Evolutionary conservation across 495 filamentous ascomycete genomes (phyloP).

Genomic region (Daldinia caldariorum): DNA sequence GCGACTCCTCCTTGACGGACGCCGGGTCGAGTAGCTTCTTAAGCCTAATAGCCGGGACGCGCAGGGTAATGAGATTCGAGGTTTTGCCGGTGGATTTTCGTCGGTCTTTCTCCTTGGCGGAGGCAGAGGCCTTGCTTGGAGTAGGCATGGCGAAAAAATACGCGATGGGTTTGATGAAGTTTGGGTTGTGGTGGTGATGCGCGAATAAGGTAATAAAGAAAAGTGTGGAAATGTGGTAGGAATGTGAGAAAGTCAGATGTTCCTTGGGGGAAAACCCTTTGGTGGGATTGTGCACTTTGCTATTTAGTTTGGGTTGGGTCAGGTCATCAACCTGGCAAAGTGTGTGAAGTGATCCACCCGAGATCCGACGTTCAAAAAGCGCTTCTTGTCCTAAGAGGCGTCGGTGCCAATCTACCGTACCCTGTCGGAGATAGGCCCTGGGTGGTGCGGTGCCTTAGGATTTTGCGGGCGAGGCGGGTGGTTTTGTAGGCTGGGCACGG

Average conservation of each 20-base stretch:
- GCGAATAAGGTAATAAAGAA: constrained; percentile 28
- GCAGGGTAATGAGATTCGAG: constrained; percentile 51
- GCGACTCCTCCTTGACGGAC: constrained; percentile 56
- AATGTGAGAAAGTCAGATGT: constrained; percentile 26
- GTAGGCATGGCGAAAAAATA: constrained; percentile 49
- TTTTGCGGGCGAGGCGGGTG: constrained; percentile 4
- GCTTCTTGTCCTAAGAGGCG: constrained; percentile 30
- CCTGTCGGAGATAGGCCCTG: constrained; percentile 9
- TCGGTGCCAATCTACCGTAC: constrained; percentile 19
- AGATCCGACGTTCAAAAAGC: constrained; percentile 25
- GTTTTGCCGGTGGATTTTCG: constrained; percentile 53
- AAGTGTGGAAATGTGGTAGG: constrained; percentile 22
- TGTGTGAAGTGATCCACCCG: constrained; percentile 44
- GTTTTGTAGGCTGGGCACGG: neutral
- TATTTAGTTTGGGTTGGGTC: constrained; percentile 40
- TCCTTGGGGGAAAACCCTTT: constrained; percentile 24
- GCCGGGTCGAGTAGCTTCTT: constrained; percentile 57
- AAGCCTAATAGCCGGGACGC: constrained; percentile 51
- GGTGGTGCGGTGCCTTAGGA: constrained; percentile 6
- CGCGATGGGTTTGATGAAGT: constrained; percentile 30
- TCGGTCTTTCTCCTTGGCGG: constrained; percentile 61
- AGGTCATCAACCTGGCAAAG: constrained; percentile 44
- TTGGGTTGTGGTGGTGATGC: constrained; percentile 16
- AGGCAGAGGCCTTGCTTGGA: constrained; percentile 51
- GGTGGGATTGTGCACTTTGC: constrained; percentile 42